Percentiles rank a stretch among this genome's conserved stretches.
Evolutionary conservation across 805 yeast genomes (phyloP).

Genomic region (Ogataea sp.): DNA sequence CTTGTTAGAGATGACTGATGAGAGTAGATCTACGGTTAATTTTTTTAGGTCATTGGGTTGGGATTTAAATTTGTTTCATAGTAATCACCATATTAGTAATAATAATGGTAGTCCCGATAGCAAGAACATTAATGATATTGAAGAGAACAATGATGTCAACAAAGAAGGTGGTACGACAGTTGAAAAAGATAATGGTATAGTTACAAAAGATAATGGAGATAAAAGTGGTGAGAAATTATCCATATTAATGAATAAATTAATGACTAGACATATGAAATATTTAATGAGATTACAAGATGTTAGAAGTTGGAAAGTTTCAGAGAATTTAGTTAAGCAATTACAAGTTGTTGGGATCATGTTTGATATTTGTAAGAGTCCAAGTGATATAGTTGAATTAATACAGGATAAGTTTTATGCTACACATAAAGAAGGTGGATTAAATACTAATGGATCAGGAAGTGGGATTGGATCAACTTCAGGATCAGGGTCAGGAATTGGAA

Average conservation of each 20-base stretch:
- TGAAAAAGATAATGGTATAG: too few relatives aligned
- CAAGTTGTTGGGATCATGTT: conserved; percentile 48
- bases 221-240: too few relatives aligned
- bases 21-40: background rate
- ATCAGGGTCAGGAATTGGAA: too few relatives aligned
- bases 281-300: conserved; percentile 33
- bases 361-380: conserved; percentile 36
- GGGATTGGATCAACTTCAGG: too few relatives aligned
- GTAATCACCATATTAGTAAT: conserved; percentile 26
- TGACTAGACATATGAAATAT: conserved; percentile 5
- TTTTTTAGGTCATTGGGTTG: conserved; percentile 1
- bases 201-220: too few relatives aligned
- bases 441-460: too few relatives aligned
- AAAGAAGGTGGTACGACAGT: too few relatives aligned
- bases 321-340: conserved; percentile 41
- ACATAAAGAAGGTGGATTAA: too few relatives aligned
- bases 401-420: background rate
- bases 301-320: conserved; percentile 39
- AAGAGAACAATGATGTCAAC: too few relatives aligned
- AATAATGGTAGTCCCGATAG: too few relatives aligned
- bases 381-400: conserved; percentile 1
- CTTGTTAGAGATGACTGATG: background rate
- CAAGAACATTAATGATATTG: too few relatives aligned
- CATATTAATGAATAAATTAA: background rate
- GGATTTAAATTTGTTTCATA: conserved; percentile 22